Base-by-base conservation (phyloP, 352 stramenopile species). In the Hyaloperonospora arabidopsidis region DNA sequence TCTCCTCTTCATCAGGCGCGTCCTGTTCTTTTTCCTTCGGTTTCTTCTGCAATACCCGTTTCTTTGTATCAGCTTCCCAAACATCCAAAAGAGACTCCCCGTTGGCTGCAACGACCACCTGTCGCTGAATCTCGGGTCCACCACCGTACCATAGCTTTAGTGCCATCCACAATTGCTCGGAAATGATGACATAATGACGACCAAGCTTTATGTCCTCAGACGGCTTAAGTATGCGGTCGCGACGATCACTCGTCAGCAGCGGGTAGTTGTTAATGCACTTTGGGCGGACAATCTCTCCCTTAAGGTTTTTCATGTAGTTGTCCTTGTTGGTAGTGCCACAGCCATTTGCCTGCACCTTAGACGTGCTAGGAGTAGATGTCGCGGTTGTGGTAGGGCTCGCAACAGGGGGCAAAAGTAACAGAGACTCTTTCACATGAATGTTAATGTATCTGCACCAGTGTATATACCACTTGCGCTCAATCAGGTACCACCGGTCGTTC, bases 121-220 rank as follows among this genome's bases (percentile, higher is more conserved):
- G 79, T 5, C 90, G 76, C 43, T 80, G 75, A 49, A 97, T 78
- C 51, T 91, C 74, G 0, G 91, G 91, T 0, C 87, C 89, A 21
- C 87, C 91, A 32, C 87, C 84, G 57, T 97, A 97, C 91, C 91
- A 97, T 8, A 86, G 52, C 52, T 96, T 93, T 5, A 97, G 67
- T 23, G 78, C 86, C 61, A 93, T 87, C 85, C 84, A 97, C 8
- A 96, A 68, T 48, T 87, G 78, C 54, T 93, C 84, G 19, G 71
- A 77, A 22, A 97, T 79, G 5, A 97, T 76, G 18, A 93, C 70
- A 58, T 89, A 95, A 52, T 96, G 84, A 28, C 85, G 84, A 0
- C 76, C 81, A 7, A 79, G 45, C 47, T 88, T 86, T 58, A 92
- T 85, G 25, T 93, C 80, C 10, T 92, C 84, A 2, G 72, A 60